These are phyloP conservation scores for Linnemannia elongata DNA, from an alignment of 192 early-diverging fungal genomes.

Conservation along the genomic window DNA sequence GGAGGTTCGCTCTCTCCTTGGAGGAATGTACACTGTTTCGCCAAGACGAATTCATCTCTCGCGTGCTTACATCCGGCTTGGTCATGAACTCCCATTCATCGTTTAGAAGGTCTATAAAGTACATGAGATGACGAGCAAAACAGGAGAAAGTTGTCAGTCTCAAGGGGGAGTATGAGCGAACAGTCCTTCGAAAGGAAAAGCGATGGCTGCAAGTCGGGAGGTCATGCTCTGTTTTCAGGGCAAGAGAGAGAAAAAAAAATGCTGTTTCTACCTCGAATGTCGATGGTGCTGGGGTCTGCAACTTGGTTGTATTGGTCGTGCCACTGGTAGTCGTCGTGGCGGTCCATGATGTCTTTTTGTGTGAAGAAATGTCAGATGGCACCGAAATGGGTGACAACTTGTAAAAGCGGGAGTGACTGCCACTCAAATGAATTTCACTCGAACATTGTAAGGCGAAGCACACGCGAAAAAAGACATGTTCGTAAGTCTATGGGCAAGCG, in stretches of 20 bases:
- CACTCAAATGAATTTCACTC: background rate
- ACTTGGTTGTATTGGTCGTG: slow-evolving; percentile 37
- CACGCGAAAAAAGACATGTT: background rate
- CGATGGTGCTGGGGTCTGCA: slow-evolving; percentile 31
- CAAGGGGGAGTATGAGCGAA: background rate
- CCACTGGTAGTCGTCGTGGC: slow-evolving; percentile 43
- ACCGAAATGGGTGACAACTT: background rate
- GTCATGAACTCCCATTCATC: slow-evolving; percentile 70
- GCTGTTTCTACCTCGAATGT: slow-evolving; percentile 35
- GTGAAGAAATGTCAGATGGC: background rate
- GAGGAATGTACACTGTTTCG: background rate
- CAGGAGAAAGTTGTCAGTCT: background rate
- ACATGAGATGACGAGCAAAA: background rate
- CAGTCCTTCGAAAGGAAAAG: no score
- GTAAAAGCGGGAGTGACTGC: background rate
- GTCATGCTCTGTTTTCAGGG: background rate
- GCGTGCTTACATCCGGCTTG: slow-evolving; percentile 61
- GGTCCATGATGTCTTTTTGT: slow-evolving; percentile 18
- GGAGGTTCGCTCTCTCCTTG: background rate
- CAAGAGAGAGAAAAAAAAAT: background rate
- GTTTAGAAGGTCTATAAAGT: slow-evolving; percentile 46
- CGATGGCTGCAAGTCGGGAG: background rate
- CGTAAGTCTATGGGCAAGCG: background rate
- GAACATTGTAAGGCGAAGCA: background rate
- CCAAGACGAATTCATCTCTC: background rate